Evolutionary conservation across 2,329 filamentous ascomycete genomes (phyloP), one percentile per base, ranked within the genome.

Genomic region (Colletotrichum chlorophyti): DNA sequence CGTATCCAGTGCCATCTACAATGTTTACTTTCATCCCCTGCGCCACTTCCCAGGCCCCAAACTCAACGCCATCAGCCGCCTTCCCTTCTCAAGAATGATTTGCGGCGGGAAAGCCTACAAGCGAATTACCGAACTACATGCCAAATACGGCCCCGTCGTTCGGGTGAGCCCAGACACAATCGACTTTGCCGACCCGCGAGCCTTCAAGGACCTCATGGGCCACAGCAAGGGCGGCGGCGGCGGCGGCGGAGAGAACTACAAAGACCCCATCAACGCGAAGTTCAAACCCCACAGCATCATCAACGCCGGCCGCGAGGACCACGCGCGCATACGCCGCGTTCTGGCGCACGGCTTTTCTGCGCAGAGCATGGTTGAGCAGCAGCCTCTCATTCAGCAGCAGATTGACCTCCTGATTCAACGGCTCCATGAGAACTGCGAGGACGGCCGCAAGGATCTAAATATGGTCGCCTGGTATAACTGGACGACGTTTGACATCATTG

Each of bases 151-250:
- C 4, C 62, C 65, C n/a, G 68, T 79, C 1, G 70, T 81, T 10
- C 73, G 79, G 2, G 64, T 76, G 5, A 70, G 66, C 1, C 77
- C 78, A 0, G 70, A 73, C 26, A 66, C 71, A 14, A 68, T 81
- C 6, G 70, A 73, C 5, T 79, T 76, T 50, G 71, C 69, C 15
- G 68, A 69, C 7, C 40, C 68, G 4, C 49, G 65, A 8, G 72
- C 71, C 2, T 78, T 72, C 72, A 73, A 72, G 52, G 74, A 76
- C 14, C 76, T 79, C n/a, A 77, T 77, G 57, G 72, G 71, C 38
- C 58, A 60, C 34, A 45, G 34, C 24, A 58, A 58, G 23, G 53
- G 58, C 27, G 24, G 50, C 19, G 50, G 58, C 27, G 24, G 50
- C 19, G 50, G 50, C 4, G 50, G 35, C 12, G 23, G 10, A 11